These are phyloP conservation scores for Trichoderma simmonsii DNA, from an alignment of 2,329 filamentous ascomycete species.

Conservation along the genomic window DNA sequence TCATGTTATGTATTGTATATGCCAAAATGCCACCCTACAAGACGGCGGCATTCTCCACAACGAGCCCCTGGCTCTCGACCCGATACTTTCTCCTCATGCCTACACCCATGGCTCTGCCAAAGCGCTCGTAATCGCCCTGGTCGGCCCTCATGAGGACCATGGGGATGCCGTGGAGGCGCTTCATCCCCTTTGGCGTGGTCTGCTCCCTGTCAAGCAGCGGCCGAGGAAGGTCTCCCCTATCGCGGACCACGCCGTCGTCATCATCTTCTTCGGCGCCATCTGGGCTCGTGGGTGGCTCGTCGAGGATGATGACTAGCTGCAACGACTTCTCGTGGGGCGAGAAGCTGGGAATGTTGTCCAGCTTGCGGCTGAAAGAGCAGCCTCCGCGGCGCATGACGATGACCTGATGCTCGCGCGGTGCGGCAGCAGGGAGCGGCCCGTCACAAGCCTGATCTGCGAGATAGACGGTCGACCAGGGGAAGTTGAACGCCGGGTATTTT, in stretches of 20 bases:
- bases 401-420: conserved; percentile 62
- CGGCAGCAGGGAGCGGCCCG: conserved; percentile 50
- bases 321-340: conserved; percentile 59
- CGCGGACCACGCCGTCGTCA: conserved; percentile 31
- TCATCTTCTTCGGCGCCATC: conserved; percentile 46
- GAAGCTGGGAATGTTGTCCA: conserved; percentile 79
- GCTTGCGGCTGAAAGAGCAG: conserved; percentile 80
- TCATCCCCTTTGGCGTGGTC: conserved; percentile 65
- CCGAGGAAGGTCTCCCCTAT: conserved; percentile 39
- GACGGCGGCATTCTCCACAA: conserved; percentile 76
- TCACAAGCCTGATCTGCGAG: conserved; percentile 68
- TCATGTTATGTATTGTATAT: neutral
- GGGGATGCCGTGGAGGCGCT: conserved; percentile 68
- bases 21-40: conserved; percentile 24
- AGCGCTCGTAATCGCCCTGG: conserved; percentile 54
- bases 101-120: conserved; percentile 62
- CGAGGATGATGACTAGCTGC: conserved; percentile 77
- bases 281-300: conserved; percentile 25
- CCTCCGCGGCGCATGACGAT: conserved; percentile 78
- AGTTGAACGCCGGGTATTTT: conserved; percentile 37
- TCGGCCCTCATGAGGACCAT: conserved; percentile 81
- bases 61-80: conserved; percentile 75
- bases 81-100: conserved; percentile 76
- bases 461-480: conserved; percentile 70
- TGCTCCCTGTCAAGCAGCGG: conserved; percentile 77